phyloP scores from a whole-genome alignment of 352 stramenopile genomes.

The Thraustochytrium striatum region DNA sequence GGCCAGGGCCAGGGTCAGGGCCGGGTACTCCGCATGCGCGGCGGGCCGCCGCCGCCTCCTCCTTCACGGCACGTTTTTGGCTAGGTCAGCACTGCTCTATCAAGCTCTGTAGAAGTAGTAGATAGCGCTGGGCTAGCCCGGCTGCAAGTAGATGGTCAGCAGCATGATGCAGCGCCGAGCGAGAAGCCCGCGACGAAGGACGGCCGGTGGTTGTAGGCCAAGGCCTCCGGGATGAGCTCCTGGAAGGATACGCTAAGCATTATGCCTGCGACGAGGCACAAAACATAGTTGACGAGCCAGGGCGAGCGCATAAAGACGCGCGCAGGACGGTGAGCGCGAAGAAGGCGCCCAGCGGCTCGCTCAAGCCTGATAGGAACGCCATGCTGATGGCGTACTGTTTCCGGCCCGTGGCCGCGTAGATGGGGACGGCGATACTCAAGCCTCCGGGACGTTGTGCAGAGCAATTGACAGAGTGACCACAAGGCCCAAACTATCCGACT shows the following conservation, averaged over 20 bases:
- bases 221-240: conserved; percentile 47
- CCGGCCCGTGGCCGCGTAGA: conserved; percentile 70
- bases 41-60: no score
- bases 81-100: no score
- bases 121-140: not conserved
- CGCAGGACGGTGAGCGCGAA: conserved; percentile 60
- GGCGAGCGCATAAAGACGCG: not conserved
- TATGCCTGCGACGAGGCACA: conserved; percentile 48
- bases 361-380: conserved; percentile 61
- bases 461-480: conserved; percentile 67
- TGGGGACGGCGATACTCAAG: conserved; percentile 67
- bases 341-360: conserved; percentile 62
- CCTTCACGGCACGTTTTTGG: no score
- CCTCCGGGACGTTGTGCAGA: conserved; percentile 74
- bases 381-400: conserved; percentile 69
- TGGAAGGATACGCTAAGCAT: conserved; percentile 47
- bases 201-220: not conserved
- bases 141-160: not conserved
- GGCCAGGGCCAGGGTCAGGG: no score
- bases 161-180: conserved; percentile 14
- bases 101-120: no score
- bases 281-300: conserved; percentile 10
- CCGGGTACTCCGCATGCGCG: no score
- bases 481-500: conserved; percentile 47
- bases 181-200: not conserved